A percentile compares a stretch with the other conserved stretches of the same genome.
Evolutionary conservation across 306 rosid species (phyloP).

Genomic region (Quercus berberidifolia): DNA sequence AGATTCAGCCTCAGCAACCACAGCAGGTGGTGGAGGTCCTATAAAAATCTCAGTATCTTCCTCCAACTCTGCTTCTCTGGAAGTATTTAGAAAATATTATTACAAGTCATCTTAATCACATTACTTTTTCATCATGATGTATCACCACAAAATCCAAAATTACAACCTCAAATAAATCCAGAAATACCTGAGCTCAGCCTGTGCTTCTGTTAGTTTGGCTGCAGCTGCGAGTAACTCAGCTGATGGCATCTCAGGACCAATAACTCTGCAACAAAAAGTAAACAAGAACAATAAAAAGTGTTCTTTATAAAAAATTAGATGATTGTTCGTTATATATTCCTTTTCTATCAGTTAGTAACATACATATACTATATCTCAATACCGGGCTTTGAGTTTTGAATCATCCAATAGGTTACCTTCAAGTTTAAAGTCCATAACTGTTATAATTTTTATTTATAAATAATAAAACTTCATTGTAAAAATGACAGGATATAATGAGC

Average conservation of each 20-base stretch:
- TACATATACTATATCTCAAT: background rate
- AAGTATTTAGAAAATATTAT: conserved; percentile 19
- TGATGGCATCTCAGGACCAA: conserved; percentile 96
- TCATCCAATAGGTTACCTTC: background rate
- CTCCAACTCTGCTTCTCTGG: conserved; percentile 71
- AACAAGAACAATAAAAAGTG: conserved; percentile 6
- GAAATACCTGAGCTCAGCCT: conserved; percentile 67
- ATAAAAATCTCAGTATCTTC: conserved; percentile 62
- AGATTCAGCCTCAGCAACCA: conserved; percentile 80
- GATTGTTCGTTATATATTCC: background rate
- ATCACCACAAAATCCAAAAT: background rate
- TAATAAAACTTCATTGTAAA: too few relatives aligned
- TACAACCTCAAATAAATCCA: background rate
- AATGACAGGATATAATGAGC: too few relatives aligned
- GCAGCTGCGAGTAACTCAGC: conserved; percentile 94
- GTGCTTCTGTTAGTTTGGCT: conserved; percentile 91
- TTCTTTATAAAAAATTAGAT: background rate
- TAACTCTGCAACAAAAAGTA: conserved; percentile 42
- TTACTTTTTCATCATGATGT: background rate
- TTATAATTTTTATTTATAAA: background rate
- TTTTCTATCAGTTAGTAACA: background rate
- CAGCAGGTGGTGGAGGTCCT: conserved; percentile 90
- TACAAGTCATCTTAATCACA: background rate
- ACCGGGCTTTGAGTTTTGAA: background rate
- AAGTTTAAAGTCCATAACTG: background rate